These are phyloP conservation scores for Corymbia calophylla DNA, from an alignment of 441 rosid genomes.

Conservation along the genomic window DNA sequence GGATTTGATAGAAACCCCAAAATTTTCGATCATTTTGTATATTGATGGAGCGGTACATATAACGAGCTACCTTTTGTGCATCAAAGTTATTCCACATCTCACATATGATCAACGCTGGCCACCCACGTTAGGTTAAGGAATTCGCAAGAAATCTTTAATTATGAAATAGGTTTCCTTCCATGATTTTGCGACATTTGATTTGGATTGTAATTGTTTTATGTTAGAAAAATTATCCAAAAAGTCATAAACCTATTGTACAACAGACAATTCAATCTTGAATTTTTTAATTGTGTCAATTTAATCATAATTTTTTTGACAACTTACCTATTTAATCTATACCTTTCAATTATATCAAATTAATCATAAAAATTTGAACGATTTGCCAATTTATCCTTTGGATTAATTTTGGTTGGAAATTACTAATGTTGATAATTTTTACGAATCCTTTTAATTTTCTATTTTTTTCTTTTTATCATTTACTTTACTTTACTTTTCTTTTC, in stretches of 20 bases:
- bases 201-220: not conserved
- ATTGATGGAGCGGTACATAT: not conserved
- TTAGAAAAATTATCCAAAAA: too few relatives aligned
- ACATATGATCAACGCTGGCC: not conserved
- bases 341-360: not conserved
- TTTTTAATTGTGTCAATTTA: too few relatives aligned
- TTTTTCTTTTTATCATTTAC: too few relatives aligned
- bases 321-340: too few relatives aligned
- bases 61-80: not conserved
- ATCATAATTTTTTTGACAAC: too few relatives aligned
- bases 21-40: not conserved
- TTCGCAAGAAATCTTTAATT: not conserved
- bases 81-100: too few relatives aligned
- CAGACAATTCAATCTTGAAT: too few relatives aligned
- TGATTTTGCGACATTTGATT: not conserved
- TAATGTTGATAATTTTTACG: fast-evolving
- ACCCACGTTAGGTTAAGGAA: not conserved
- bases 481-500: too few relatives aligned
- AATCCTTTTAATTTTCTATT: too few relatives aligned
- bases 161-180: not conserved
- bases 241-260: too few relatives aligned
- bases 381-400: too few relatives aligned
- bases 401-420: not conserved
- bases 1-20: not conserved
- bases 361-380: too few relatives aligned